Conservation (phyloP, 306 rosid species). For the Mucuna pruriens region DNA sequence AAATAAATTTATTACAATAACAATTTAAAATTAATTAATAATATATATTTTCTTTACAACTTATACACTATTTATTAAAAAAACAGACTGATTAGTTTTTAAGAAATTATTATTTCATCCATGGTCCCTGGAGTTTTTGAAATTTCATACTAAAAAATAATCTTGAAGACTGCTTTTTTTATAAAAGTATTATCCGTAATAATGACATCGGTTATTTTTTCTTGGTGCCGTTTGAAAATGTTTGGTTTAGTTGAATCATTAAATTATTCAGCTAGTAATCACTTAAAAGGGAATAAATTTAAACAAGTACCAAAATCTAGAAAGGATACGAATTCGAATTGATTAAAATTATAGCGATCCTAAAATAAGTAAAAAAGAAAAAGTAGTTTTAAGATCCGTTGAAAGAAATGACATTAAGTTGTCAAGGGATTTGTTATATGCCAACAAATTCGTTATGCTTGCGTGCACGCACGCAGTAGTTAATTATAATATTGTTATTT, state of each 20-base stretch:
- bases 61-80: too few species aligned
- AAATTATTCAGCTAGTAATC: neutral
- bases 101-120: neutral
- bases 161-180: neutral
- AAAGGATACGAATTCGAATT: neutral
- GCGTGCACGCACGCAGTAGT: constrained; percentile 1
- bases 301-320: neutral
- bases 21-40: too few species aligned
- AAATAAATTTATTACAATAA: too few species aligned
- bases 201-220: neutral
- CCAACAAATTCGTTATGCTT: neutral
- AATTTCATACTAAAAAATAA: neutral
- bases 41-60: too few species aligned
- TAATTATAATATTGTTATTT: neutral
- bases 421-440: neutral
- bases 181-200: neutral
- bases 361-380: neutral
- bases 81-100: too few species aligned
- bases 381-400: neutral
- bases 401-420: neutral
- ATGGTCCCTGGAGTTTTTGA: neutral
- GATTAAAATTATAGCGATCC: neutral
- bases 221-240: neutral
- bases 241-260: neutral
- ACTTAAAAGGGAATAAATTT: neutral